These are phyloP conservation scores for Paecilomyces niveus DNA, from an alignment of 2,329 filamentous ascomycete species.

Conservation along the genomic window DNA sequence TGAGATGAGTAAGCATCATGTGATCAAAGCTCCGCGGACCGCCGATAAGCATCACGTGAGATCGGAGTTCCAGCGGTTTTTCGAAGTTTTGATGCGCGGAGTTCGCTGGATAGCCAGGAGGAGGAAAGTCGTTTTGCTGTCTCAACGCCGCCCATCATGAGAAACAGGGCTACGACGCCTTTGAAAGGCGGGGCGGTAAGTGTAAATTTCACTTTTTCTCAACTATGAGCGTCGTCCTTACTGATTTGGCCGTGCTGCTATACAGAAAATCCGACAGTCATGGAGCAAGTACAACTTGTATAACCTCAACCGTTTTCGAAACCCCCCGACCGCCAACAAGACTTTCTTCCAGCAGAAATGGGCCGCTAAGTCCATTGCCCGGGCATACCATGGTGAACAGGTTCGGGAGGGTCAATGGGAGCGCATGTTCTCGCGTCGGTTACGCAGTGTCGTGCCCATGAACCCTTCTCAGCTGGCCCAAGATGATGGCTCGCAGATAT, in stretches of 20 bases:
- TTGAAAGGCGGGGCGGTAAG: slow-evolving; percentile 32
- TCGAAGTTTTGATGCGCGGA: slow-evolving; percentile 21
- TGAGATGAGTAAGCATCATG: not conserved
- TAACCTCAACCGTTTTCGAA: slow-evolving; percentile 60
- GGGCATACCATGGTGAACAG: slow-evolving; percentile 91
- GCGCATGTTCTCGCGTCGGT: slow-evolving; percentile 78
- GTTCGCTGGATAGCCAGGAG: slow-evolving; percentile 1
- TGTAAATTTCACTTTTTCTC: slow-evolving; percentile 1
- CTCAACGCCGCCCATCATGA: slow-evolving; percentile 29
- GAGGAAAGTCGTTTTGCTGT: slow-evolving; percentile 3
- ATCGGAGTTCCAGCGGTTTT: slow-evolving; percentile 3
- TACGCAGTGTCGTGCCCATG: slow-evolving; percentile 81
- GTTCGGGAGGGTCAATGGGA: slow-evolving; percentile 90
- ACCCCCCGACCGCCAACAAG: slow-evolving; percentile 37
- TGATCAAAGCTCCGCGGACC: not conserved
- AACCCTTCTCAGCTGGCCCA: slow-evolving; percentile 69
- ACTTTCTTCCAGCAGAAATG: slow-evolving; percentile 99
- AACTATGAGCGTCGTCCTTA: not conserved
- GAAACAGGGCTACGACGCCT: slow-evolving; percentile 37
- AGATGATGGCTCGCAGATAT: slow-evolving; percentile 75
- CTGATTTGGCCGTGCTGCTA: slow-evolving; percentile 5
- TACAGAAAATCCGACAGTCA: slow-evolving; percentile 83
- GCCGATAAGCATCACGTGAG: slow-evolving; percentile 18
- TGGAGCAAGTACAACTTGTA: slow-evolving; percentile 98
- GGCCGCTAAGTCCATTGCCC: slow-evolving; percentile 73